Conservation (phyloP, 441 rosid genomes). For the Pelargonium cotyledonis region DNA sequence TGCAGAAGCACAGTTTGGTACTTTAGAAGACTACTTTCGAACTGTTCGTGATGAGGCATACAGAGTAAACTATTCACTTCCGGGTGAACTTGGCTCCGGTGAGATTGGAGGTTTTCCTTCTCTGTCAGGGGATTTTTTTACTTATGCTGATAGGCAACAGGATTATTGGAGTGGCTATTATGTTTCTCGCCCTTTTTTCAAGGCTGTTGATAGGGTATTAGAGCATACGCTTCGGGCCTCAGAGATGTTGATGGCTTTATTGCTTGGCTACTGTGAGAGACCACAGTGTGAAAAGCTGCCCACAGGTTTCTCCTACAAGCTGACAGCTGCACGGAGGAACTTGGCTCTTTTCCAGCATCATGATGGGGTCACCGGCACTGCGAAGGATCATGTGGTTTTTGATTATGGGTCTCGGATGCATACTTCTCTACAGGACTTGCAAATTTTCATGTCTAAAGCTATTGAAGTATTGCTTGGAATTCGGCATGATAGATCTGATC, state of each 20-base stretch:
- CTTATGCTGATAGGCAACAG: conserved; percentile 84
- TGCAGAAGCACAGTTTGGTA: conserved; percentile 83
- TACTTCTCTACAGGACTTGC: conserved; percentile 83
- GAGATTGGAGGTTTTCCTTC: conserved; percentile 87
- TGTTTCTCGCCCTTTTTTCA: conserved; percentile 93
- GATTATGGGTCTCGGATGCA: conserved; percentile 93
- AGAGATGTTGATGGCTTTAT: conserved; percentile 80
- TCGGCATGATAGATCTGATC: conserved; percentile 77
- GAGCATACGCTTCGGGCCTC: conserved; percentile 89
- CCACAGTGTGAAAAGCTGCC: conserved; percentile 81
- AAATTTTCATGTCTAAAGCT: conserved; percentile 92
- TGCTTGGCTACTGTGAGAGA: conserved; percentile 84
- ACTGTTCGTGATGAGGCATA: conserved; percentile 80
- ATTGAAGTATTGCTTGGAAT: conserved; percentile 76
- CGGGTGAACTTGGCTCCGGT: conserved; percentile 76
- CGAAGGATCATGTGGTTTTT: conserved; percentile 85
- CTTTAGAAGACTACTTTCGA: conserved; percentile 80
- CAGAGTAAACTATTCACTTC: conserved; percentile 66
- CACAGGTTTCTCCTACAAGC: conserved; percentile 63
- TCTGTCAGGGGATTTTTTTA: conserved; percentile 91
- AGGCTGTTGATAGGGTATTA: conserved; percentile 91
- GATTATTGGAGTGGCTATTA: conserved; percentile 99
- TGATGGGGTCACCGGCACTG: conserved; percentile 97
- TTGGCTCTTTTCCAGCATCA: conserved; percentile 99
- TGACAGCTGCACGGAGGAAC: conserved; percentile 93